Evolutionary conservation across 768 basidiomycete genomes (phyloP).

Genomic region (Hypholoma sublateritium): DNA sequence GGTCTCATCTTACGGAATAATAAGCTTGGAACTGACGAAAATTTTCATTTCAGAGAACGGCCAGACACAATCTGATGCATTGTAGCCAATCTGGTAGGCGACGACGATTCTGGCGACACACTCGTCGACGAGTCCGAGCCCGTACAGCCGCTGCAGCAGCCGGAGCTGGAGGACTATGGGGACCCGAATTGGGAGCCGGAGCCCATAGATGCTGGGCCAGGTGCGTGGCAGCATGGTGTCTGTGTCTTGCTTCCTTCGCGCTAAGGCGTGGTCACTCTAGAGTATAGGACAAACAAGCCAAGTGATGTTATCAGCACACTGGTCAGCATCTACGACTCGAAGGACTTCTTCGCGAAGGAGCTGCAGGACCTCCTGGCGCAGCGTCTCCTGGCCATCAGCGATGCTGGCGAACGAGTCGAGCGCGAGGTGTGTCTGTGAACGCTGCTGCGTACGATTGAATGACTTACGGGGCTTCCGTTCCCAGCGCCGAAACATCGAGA

Average conservation of each 20-base stretch:
- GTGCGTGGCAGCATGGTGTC: constrained; percentile 37
- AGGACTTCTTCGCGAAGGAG: constrained; percentile 95
- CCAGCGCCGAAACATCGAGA: constrained; percentile 90
- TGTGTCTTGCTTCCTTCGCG: not conserved
- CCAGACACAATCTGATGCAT: constrained; percentile 90
- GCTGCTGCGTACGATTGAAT: not conserved
- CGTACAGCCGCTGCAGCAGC: constrained; percentile 70
- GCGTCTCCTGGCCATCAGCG: constrained; percentile 74
- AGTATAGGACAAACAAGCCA: constrained; percentile 88
- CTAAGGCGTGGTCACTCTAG: constrained; percentile 37
- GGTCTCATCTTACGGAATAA: not conserved
- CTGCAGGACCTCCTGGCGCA: constrained; percentile 90
- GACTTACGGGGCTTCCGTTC: not conserved
- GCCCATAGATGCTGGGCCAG: constrained; percentile 93
- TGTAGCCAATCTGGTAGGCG: constrained; percentile 87
- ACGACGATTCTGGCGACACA: constrained; percentile 77
- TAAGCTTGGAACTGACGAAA: not conserved
- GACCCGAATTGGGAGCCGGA: constrained; percentile 97
- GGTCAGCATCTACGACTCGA: constrained; percentile 96
- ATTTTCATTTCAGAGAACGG: constrained; percentile 54
- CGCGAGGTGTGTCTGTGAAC: constrained; percentile 43
- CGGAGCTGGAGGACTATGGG: constrained; percentile 80
- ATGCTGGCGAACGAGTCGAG: constrained; percentile 83
- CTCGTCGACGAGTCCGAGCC: constrained; percentile 85
- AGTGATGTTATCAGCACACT: constrained; percentile 95